Base-by-base conservation (phyloP, 495 filamentous ascomycete species). In the Haplographium delicatum region DNA sequence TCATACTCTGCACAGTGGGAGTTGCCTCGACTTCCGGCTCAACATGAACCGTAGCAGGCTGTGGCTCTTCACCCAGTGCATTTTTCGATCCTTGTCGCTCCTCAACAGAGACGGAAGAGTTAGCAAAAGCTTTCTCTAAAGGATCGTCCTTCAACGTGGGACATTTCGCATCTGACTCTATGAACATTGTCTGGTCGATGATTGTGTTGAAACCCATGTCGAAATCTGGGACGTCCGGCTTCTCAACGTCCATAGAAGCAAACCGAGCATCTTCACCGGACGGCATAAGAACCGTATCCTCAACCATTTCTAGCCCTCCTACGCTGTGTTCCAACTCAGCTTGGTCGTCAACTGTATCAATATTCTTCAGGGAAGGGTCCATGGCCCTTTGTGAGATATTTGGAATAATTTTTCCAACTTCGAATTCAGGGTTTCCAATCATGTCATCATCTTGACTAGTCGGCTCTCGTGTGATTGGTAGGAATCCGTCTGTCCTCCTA, bases 1-100 rank as follows among this genome's bases (percentile, higher is more conserved):
- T 67, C 41, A 87, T 74, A 33, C 54, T 64, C 43, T 62, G 22
- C 13, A 24, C n/a, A 31, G 45, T 25, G 13, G 11, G 15, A n/a
- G n/a, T n/a, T n/a, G n/a, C n/a, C n/a, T n/a, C n/a, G 15, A 37
- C 1, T 50, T 39, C 39, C n/a, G 45, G 30, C 10, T 31, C 26
- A 9, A 22, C 26, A n/a, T n/a, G n/a, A n/a, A n/a, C n/a, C n/a
- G n/a, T n/a, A n/a, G n/a, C n/a, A n/a, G n/a, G n/a, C n/a, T n/a
- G n/a, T 31, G 30, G 23, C 22, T 39, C 22, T 24, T 42, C 47
- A 15, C 15, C 15, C 9, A 3, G 6, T 15, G 2, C 18, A 3
- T 2, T 13, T 15, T 7, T 15, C 6, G 30, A 22, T 9, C 16
- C 19, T 25, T 47, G 28, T n/a, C n/a, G n/a, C 10, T 34, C 44